A percentile compares a stretch with the other conserved stretches of the same genome.
Conservation (phyloP, 768 basidiomycete genomes). For the Suillus cothurnatus region DNA sequence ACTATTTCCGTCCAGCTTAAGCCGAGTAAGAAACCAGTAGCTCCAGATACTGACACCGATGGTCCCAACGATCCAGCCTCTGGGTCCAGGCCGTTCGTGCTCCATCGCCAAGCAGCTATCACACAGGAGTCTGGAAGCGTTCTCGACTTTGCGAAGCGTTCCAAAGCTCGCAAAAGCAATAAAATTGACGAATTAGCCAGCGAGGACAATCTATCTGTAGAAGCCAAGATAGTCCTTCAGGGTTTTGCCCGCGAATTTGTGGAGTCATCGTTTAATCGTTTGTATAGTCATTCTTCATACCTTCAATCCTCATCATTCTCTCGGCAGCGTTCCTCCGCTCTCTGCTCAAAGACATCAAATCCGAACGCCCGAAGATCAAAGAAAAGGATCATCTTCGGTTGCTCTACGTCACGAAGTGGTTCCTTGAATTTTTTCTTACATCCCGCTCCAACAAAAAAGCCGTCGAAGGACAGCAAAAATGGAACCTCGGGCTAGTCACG, state of each 20-base stretch:
- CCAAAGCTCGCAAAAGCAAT: slow-evolving; percentile 57
- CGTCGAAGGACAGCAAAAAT: slow-evolving; percentile 36
- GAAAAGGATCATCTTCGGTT: slow-evolving; percentile 93
- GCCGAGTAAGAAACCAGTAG: slow-evolving; percentile 46
- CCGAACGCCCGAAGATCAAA: slow-evolving; percentile 89
- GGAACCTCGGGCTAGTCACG: slow-evolving; percentile 74
- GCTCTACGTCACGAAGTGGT: slow-evolving; percentile 87
- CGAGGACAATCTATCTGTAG: slow-evolving; percentile 66
- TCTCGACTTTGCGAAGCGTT: slow-evolving; percentile 70
- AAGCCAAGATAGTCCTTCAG: slow-evolving; percentile 67
- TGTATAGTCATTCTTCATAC: slow-evolving; percentile 34
- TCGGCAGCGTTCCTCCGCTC: slow-evolving; percentile 80
- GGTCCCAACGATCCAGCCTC: slow-evolving; percentile 11
- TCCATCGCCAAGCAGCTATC: slow-evolving; percentile 87
- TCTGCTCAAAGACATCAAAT: slow-evolving; percentile 90
- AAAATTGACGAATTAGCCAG: slow-evolving; percentile 68
- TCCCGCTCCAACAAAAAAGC: slow-evolving; percentile 42
- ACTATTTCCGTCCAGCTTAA: slow-evolving; percentile 83
- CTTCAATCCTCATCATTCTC: slow-evolving; percentile 19
- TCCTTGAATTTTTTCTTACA: slow-evolving; percentile 85
- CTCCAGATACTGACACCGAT: slow-evolving; percentile 21
- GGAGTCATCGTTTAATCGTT: slow-evolving; percentile 87
- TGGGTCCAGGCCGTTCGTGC: slow-evolving; percentile 60
- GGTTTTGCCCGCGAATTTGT: slow-evolving; percentile 73
- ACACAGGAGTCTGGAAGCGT: slow-evolving; percentile 65